Base-by-base conservation (phyloP, 2,329 filamentous ascomycete genomes). In the Aspergillus sp. region DNA sequence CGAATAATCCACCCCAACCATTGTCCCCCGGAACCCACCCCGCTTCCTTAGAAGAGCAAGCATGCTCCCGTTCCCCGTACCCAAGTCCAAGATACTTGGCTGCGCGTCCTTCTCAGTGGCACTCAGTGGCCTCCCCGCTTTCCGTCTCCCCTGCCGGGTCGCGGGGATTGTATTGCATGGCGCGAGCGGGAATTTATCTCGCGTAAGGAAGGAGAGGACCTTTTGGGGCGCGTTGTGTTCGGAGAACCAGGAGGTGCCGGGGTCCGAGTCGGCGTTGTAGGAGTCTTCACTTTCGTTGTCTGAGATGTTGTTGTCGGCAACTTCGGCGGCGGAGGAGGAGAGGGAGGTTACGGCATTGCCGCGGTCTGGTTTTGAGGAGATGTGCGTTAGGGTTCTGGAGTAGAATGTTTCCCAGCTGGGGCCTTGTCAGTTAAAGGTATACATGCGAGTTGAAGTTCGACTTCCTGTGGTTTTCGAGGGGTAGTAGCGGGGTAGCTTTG, bases 221-320 rank as follows among this genome's bases (percentile, higher is more conserved):
- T 93, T 93, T 64, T 88, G 83, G 72, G 97, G 92, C 64, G 95
- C 95, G 72, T 90, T 88, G 34, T 92, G 91, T 80, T 98, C 95
- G 75, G 93, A 90, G 84, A 99, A 99, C 95, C 95, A 99, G 70
- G 95, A 88, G 31, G 93, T 96, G 68, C 94, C 94, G 62, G 90
- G 90, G 81, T 81, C 78, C 11, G 97, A 91, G 60, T 85, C 79
- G 9, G 91, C 87, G 79, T 96, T 87, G 57, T 85, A 80, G 78
- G 93, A 86, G 79, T 56, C 51, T 4, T 61, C 61, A 64, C 85
- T 77, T 57, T 86, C 79, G 77, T 93, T 87, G 79, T 95, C 94
- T 63, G 80, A 75, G 56, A 85, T 79, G 78, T 93, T 86, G 79
- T 60, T 54, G 11, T 48, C 34, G 82, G 77, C 95, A 90, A 4